Evolutionary conservation across 495 filamentous ascomycete species (phyloP), one percentile per base, ranked within the genome.

Genomic region (Podospora pseudopauciseta): DNA sequence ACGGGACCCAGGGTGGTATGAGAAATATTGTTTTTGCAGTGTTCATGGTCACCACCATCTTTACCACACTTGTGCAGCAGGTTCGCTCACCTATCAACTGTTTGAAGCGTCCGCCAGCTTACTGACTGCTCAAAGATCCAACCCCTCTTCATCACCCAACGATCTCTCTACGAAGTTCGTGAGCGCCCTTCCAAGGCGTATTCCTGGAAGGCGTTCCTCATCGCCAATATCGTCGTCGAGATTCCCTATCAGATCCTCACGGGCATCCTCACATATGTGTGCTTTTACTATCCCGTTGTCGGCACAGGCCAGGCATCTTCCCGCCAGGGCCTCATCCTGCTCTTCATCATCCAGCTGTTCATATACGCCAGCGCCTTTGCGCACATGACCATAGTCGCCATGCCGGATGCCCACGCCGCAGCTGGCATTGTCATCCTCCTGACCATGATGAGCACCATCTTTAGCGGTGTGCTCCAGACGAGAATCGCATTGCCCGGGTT

Each of bases 161-260:
- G 91, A 3, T 84, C 86, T 2, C 80, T 93, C 0, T 94, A 90
- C 74, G 83, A 89, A 73, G 86, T 87, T 5, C 86, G 91, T 23
- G 92, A 95, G 76, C 80, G 85, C 2, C 86, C 86, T 9, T 86
- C 84, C 32, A 91, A 89, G 67, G 85, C 86, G 13, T 95, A 95
- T 75, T 86, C 84, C 30, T 93, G 91, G 91, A 77, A 81, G 13
- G 86, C 85, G 0, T 93, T 93, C 77, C 77, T 90, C n/a, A 83
- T 89, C 23, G 83, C 86, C 68, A 86, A 88, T 61, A 86, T 93
- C 71, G 28, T 90, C n/a, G 86, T 89, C 67, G 91, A 94, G 73
- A 84, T 94, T 13, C 90, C 91, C 0, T 93, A 88, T 72, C 84
- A 87, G 26, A 79, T 90, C 44, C 66, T 92, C 13, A 81, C 86